Evolutionary conservation across 352 stramenopile genomes (phyloP).

Genomic region (Phytophthora melonis): DNA sequence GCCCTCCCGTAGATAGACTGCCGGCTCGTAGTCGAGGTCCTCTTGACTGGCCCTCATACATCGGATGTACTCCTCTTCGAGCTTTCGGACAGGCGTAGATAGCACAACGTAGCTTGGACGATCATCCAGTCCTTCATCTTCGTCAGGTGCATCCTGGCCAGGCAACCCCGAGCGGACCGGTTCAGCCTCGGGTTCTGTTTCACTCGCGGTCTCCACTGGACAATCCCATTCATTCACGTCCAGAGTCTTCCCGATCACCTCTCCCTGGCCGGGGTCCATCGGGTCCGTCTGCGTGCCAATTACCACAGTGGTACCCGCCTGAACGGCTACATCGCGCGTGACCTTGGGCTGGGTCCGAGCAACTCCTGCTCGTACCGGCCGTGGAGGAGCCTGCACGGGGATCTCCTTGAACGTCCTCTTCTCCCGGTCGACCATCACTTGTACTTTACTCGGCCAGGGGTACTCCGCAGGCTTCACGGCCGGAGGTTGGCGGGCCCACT

Average conservation of each 20-base stretch:
- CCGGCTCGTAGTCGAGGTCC: conserved; percentile 3
- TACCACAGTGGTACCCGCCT: too few relatives aligned
- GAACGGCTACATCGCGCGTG: too few relatives aligned
- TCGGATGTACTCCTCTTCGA: neutral
- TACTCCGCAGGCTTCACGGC: neutral
- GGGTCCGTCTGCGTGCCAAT: too few relatives aligned
- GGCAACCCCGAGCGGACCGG: neutral
- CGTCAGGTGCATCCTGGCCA: neutral
- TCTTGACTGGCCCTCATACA: neutral
- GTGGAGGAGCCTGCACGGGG: too few relatives aligned
- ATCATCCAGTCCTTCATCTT: neutral
- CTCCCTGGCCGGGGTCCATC: too few relatives aligned
- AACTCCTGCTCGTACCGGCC: too few relatives aligned
- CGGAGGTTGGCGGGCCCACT: neutral
- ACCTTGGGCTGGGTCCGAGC: too few relatives aligned
- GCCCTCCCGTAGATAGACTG: conserved; percentile 6
- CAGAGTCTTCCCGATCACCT: too few relatives aligned
- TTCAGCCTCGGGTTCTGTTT: too few relatives aligned
- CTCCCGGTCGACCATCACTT: too few relatives aligned
- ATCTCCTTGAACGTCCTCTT: neutral
- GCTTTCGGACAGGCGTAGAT: neutral
- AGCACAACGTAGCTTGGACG: neutral
- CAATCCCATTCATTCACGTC: too few relatives aligned
- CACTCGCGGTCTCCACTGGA: too few relatives aligned
- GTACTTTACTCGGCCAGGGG: neutral